Percentiles rank a stretch among this genome's conserved stretches.
Evolutionary conservation across 106 monocot genomes (phyloP).

Genomic region (Phalaenopsis aphrodite): DNA sequence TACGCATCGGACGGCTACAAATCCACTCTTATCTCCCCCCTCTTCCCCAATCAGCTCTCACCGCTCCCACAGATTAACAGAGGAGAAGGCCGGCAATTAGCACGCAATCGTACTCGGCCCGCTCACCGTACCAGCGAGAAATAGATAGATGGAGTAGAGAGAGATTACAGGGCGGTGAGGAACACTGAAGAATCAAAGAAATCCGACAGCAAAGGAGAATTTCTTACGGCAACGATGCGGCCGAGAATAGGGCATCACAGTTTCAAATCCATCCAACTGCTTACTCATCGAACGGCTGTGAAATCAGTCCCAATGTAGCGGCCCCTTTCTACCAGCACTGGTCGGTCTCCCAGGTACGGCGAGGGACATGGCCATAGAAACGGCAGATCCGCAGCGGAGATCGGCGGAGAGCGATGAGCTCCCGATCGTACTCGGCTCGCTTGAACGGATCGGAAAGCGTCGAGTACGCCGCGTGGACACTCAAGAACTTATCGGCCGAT

Average conservation of each 20-base stretch:
- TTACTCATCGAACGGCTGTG: neutral
- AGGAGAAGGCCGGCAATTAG: too few relatives aligned
- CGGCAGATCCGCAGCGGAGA: neutral
- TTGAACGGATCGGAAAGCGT: slow-evolving; percentile 63
- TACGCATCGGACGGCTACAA: neutral
- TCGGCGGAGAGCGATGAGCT: neutral
- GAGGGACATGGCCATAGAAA: neutral
- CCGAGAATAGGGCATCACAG: neutral
- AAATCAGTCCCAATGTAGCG: too few relatives aligned
- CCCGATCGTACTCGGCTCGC: slow-evolving; percentile 58
- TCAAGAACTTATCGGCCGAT: slow-evolving; percentile 48
- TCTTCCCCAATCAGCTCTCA: too few relatives aligned
- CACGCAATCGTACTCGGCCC: neutral
- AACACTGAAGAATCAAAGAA: neutral
- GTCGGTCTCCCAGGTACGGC: slow-evolving; percentile 83
- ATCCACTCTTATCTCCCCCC: too few relatives aligned
- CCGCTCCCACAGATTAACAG: too few relatives aligned
- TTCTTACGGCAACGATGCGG: neutral
- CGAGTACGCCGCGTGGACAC: slow-evolving; percentile 57
- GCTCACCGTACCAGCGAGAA: neutral
- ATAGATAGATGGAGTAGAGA: neutral
- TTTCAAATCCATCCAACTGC: neutral
- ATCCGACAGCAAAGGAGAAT: neutral
- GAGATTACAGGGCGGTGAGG: too few relatives aligned
- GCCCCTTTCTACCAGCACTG: slow-evolving; percentile 61